These are phyloP conservation scores for Pleurotus citrinopileatus DNA, from an alignment of 768 basidiomycete genomes.

Conservation along the genomic window DNA sequence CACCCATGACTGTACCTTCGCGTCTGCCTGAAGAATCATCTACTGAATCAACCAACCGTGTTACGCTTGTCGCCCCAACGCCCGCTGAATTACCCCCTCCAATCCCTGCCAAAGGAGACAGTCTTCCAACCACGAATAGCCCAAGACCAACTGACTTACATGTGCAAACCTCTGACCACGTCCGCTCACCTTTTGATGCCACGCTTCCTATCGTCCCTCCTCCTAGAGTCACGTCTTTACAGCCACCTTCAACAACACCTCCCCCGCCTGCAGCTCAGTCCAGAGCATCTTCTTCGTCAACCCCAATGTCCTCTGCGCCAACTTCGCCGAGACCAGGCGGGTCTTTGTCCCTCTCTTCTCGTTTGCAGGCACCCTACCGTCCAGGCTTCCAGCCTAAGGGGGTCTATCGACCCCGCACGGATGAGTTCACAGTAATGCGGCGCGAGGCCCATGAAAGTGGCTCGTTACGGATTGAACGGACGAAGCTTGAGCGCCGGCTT, in stretches of 20 bases:
- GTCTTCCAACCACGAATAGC: not conserved
- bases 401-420: conserved; percentile 74
- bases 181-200: conserved; percentile 12
- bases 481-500: conserved; percentile 80
- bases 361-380: conserved; percentile 62
- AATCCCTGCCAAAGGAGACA: conserved; percentile 7
- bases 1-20: not conserved
- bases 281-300: conserved; percentile 6
- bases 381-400: conserved; percentile 95
- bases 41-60: conserved; percentile 10
- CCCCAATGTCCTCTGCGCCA: conserved; percentile 4
- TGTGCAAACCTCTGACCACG: conserved; percentile 6
- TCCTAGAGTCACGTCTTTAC: conserved; percentile 16
- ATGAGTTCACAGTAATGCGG: conserved; percentile 65
- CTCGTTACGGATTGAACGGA: conserved; percentile 62
- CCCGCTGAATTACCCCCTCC: conserved; percentile 9
- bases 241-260: conserved; percentile 6
- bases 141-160: conserved; percentile 6
- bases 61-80: conserved; percentile 15
- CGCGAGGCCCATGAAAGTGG: conserved; percentile 29
- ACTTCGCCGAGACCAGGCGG: conserved; percentile 17
- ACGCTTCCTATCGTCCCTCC: conserved; percentile 14
- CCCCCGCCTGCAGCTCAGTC: conserved; percentile 12
- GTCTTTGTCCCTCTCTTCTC: conserved; percentile 19
- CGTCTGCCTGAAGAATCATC: not conserved